Evolutionary conservation across 345 rosid species (phyloP), one percentile per base, ranked within the genome.

Genomic region (Aquilaria malaccensis): DNA sequence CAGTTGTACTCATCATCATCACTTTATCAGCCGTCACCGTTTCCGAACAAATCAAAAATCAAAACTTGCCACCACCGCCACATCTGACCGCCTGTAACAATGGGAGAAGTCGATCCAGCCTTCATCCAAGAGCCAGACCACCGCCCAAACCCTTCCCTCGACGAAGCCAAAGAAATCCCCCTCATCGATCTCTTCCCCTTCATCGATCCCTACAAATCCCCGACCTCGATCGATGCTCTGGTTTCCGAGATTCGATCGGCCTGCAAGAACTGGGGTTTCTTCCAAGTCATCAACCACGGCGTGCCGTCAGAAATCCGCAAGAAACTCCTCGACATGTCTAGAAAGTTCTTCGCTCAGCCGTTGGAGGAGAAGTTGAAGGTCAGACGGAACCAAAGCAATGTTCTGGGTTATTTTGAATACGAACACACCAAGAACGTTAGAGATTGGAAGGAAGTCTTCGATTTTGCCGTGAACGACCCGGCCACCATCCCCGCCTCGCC

Each of bases 371-470:
- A 85, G 75, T 59, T 54, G 72, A 84, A 73, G 67, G 82, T 89
- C 72, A 77, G 64, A 69, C 73, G 96, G 62, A 90, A 76, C 54
- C 91, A 87, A 71, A 78, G 82, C 56, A 62, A 80, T 52, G 84
- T 86, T 12, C 73, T 80, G 86, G 98, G 98, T 2, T 93, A 76
- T 53, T 63, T 85, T 73, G 91, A 93, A 49, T 66, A 80, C 12
- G 96, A 93, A 64, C 95, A 85, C 65, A 93, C 98, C 9, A 93
- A 93, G 72, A 93, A 89, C 69, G 87, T 93, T 69, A 77, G 89
- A 63, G 97, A 93, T 54, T 93, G 98, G 98, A 93, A 87, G 71
- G 97, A 93, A 59, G 78, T 89, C 4, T 85, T 89, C 51, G 98
- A 93, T 53, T 83, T 80, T 47, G 56, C 76, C 51, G 74, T 79